Evolutionary conservation across 2,329 filamentous ascomycete species (phyloP).

Genomic region (Xylariales sp.): DNA sequence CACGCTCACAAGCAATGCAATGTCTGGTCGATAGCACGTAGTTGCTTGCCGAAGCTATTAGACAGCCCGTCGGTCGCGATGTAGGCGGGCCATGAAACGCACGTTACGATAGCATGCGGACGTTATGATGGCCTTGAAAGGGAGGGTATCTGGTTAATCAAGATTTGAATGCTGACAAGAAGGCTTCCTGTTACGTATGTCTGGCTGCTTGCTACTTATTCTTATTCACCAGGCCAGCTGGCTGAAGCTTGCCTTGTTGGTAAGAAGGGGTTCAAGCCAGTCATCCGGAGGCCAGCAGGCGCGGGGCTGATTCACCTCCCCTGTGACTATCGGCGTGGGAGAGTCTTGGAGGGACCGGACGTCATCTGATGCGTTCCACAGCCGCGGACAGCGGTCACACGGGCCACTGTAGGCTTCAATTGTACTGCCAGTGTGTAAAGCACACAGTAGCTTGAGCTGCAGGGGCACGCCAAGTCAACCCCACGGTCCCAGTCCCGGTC

Average conservation of each 20-base stretch:
- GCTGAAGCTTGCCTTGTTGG: neutral
- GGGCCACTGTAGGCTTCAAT: neutral
- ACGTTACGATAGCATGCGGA: neutral
- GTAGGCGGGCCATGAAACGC: constrained; percentile 1
- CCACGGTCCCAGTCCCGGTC: no score
- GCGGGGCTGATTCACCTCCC: constrained; percentile 1
- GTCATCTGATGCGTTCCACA: constrained; percentile 10
- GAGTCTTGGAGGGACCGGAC: neutral
- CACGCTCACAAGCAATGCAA: neutral
- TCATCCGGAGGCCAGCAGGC: constrained; percentile 1
- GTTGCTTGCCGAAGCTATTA: neutral
- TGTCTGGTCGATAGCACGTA: neutral
- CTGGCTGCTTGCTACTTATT: neutral
- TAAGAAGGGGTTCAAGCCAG: neutral
- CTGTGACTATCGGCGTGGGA: neutral
- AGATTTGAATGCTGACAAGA: neutral
- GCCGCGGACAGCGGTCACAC: neutral
- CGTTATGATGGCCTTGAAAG: no score
- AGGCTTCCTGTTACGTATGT: neutral
- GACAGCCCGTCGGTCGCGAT: no score
- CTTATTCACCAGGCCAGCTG: neutral
- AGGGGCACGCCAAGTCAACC: no score
- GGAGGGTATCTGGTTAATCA: no score
- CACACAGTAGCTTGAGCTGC: no score
- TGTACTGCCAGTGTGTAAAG: neutral